phyloP scores from a whole-genome alignment of 257 asterid species.

The Salvia miltiorrhiza region DNA sequence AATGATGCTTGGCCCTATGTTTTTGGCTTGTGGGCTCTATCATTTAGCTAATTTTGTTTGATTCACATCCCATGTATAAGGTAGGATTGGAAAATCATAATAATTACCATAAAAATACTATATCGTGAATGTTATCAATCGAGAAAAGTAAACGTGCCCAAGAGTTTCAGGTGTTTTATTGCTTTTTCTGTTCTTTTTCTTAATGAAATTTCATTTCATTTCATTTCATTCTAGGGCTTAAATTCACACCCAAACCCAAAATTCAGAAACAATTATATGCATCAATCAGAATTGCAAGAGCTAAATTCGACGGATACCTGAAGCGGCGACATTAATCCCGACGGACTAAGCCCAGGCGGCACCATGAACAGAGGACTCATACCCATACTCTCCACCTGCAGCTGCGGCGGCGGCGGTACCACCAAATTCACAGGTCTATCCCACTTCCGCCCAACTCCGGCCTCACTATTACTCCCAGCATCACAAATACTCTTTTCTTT shows the following conservation, averaged over 20 bases:
- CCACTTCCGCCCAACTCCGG: conserved; percentile 39
- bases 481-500: conserved; percentile 2
- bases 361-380: conserved; percentile 48
- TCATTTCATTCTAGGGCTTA: not conserved
- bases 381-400: conserved; percentile 28
- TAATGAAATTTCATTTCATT: too few species aligned
- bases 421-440: conserved; percentile 50
- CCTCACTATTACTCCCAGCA: conserved; percentile 24
- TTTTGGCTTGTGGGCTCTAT: too few species aligned
- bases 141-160: too few species aligned
- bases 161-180: too few species aligned
- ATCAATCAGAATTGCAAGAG: not conserved
- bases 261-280: not conserved
- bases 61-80: too few species aligned
- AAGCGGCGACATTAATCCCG: conserved; percentile 79
- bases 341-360: conserved; percentile 66
- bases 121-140: too few species aligned
- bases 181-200: too few species aligned
- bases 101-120: too few species aligned
- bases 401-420: conserved; percentile 34
- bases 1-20: too few species aligned
- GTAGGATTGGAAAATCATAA: too few species aligned
- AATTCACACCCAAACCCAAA: not conserved
- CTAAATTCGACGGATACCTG: conserved; percentile 40
- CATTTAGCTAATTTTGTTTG: too few species aligned